These are phyloP conservation scores for Panicum virgatum DNA, from an alignment of 202 grass and related monocot genomes.

Conservation along the genomic window DNA sequence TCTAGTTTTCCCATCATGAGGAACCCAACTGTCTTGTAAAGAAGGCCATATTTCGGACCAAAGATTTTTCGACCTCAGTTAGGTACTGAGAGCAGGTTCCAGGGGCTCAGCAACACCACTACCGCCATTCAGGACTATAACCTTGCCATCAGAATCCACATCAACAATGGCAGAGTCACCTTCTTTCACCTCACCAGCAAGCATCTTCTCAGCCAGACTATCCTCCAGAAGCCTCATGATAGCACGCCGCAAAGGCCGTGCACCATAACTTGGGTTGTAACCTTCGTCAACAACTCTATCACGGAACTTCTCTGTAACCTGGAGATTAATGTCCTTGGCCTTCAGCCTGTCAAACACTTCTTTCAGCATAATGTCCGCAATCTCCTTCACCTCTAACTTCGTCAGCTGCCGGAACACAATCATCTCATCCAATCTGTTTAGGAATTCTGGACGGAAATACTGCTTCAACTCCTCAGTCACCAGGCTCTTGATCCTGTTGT, in stretches of 20 bases:
- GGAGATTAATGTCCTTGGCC: conserved; percentile 72
- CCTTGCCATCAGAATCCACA: conserved; percentile 82
- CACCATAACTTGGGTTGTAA: conserved; percentile 85
- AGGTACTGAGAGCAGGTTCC: conserved; percentile 48
- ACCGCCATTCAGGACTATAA: conserved; percentile 64
- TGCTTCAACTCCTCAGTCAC: conserved; percentile 90
- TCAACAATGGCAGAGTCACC: conserved; percentile 84
- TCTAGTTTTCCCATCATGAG: conserved; percentile 37
- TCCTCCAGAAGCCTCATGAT: conserved; percentile 90
- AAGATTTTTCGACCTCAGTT: background rate
- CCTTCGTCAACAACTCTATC: conserved; percentile 92
- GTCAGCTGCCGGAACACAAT: conserved; percentile 92
- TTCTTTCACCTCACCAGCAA: conserved; percentile 85
- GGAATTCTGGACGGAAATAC: conserved; percentile 84
- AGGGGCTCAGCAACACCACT: conserved; percentile 53
- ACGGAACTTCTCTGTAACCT: conserved; percentile 83
- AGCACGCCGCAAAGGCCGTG: conserved; percentile 76
- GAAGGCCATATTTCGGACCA: background rate
- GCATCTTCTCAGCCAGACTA: conserved; percentile 82
- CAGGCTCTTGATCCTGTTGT: conserved; percentile 82
- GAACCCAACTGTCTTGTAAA: conserved; percentile 15
- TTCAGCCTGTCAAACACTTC: conserved; percentile 87
- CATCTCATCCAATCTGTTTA: conserved; percentile 90
- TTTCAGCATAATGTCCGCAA: conserved; percentile 88
- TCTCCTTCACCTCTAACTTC: conserved; percentile 89